Conservation (phyloP, 495 filamentous ascomycete species). For the Symbiotaphrina buchneri region DNA sequence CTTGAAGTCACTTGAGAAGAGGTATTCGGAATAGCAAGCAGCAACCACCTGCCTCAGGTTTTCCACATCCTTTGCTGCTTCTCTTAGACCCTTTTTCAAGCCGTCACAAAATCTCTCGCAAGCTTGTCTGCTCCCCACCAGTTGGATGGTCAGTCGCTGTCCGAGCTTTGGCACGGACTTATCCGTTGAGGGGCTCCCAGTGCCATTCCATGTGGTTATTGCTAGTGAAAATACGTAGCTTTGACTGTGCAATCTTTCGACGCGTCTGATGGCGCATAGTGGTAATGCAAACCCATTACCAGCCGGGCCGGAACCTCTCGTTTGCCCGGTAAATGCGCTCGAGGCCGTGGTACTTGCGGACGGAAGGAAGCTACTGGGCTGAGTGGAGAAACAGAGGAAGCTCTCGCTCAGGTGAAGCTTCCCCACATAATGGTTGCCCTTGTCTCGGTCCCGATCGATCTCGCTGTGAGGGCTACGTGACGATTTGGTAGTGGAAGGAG, state of each 20-base stretch:
- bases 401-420: constrained; percentile 83
- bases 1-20: constrained; percentile 20
- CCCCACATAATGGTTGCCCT: constrained; percentile 74
- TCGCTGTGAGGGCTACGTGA: constrained; percentile 19
- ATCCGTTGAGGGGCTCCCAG: constrained; percentile 24
- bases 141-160: constrained; percentile 73
- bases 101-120: constrained; percentile 95
- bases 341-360: constrained; percentile 54
- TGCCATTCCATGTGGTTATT: constrained; percentile 90
- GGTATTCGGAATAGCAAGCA: constrained; percentile 85
- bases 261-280: constrained; percentile 69
- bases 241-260: constrained; percentile 79
- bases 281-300: constrained; percentile 96
- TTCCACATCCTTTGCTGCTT: constrained; percentile 66
- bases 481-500: constrained; percentile 11
- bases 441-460: constrained; percentile 32
- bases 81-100: constrained; percentile 68
- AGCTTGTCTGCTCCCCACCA: constrained; percentile 65
- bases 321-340: constrained; percentile 65
- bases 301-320: constrained; percentile 63
- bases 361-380: constrained; percentile 65
- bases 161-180: constrained; percentile 25
- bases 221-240: constrained; percentile 80
- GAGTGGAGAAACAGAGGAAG: constrained; percentile 90
- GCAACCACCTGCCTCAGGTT: constrained; percentile 53